Evolutionary conservation across 225 moss, liverwort and hornwort species (phyloP).

Genomic region (Sphagnum tenellum): DNA sequence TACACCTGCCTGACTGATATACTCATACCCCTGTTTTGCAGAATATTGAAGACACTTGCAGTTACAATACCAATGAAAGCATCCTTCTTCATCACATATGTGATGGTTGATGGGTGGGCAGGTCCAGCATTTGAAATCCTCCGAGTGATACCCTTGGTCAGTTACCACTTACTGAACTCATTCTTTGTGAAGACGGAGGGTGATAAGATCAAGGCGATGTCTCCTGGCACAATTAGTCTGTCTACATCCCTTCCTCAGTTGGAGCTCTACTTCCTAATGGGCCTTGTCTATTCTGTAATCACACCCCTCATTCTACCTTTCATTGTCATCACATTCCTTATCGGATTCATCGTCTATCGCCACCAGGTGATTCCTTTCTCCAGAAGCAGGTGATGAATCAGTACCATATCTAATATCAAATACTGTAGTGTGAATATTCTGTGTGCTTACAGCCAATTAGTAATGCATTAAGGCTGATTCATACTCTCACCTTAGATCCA

Average conservation of each 20-base stretch:
- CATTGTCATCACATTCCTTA: conserved; percentile 41
- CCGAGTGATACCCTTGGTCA: conserved; percentile 12
- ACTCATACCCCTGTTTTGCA: conserved; percentile 9
- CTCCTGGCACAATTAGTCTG: conserved; percentile 35
- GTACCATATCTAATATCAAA: no score
- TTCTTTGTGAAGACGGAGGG: conserved; percentile 42
- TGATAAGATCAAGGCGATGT: conserved; percentile 53
- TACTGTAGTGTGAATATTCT: no score
- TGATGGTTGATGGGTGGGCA: conserved; percentile 87
- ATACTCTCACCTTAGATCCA: background rate
- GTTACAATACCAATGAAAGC: conserved; percentile 71
- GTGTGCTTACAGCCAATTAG: background rate
- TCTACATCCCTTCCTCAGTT: conserved; percentile 45
- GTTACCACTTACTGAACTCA: conserved; percentile 45
- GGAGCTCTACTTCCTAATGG: conserved; percentile 76
- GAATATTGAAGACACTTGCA: conserved; percentile 58
- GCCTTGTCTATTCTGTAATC: conserved; percentile 64
- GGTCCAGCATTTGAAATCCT: conserved; percentile 51
- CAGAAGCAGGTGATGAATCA: background rate
- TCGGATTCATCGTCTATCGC: conserved; percentile 62
- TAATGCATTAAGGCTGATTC: background rate
- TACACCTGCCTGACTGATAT: no score
- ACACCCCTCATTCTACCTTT: conserved; percentile 75
- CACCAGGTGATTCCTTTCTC: conserved; percentile 48
- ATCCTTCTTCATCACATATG: conserved; percentile 76